Evolutionary conservation across 2,329 filamentous ascomycete species (phyloP).

Genomic region (Teratosphaeria viscida): DNA sequence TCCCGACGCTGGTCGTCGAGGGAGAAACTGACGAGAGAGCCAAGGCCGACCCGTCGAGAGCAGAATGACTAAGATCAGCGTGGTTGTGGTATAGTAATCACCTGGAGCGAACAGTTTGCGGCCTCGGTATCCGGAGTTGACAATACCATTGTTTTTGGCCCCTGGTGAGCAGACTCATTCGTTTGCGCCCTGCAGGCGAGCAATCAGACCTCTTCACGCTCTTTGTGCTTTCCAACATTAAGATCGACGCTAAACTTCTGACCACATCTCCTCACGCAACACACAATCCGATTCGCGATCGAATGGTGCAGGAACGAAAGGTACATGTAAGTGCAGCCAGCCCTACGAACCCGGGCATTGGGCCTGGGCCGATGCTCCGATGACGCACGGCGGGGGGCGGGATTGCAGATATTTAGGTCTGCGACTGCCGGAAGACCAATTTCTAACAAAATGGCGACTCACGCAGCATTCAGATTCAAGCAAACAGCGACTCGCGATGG

Average conservation of each 20-base stretch:
- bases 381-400: not conserved
- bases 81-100: no score
- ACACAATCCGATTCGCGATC: not conserved
- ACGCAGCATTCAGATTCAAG: not conserved
- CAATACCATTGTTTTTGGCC: no score
- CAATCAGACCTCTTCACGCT: not conserved
- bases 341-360: not conserved
- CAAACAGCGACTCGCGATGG: conserved; percentile 18
- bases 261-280: not conserved
- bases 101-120: no score
- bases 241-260: not conserved
- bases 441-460: conserved; percentile 1
- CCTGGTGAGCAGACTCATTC: not conserved
- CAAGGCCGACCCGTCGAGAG: no score
- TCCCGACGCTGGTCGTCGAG: no score
- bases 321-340: not conserved
- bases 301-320: not conserved
- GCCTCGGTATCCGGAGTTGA: no score
- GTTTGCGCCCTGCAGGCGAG: not conserved
- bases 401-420: not conserved
- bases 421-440: not conserved
- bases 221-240: not conserved
- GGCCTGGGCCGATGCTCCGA: not conserved
- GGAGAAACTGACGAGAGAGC: no score
- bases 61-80: no score